Evolutionary conservation across 2,329 filamentous ascomycete genomes (phyloP), one percentile per base, ranked within the genome.

Genomic region (Pezicula radicicola): DNA sequence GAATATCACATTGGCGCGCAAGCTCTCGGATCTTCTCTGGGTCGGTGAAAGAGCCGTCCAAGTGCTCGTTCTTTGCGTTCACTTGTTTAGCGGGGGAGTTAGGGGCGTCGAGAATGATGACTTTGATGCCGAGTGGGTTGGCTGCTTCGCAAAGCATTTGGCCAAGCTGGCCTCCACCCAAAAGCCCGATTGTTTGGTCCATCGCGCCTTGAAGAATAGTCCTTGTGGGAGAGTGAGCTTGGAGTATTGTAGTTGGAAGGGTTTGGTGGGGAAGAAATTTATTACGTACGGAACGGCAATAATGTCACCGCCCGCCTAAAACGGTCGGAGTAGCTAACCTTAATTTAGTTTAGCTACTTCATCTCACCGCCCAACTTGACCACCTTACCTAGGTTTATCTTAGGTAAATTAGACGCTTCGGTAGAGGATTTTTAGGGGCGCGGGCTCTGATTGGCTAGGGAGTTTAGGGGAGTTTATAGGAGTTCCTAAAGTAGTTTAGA

Each of bases 111-210:
- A 92, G 84, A 57, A 92, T 85, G 60, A 91, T 85, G 52, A 92
- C 88, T 71, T 91, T 91, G 68, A 88, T 87, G 74, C 91, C 88
- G 64, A 92, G 81, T 39, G 85, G 81, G 79, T 68, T 67, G 33
- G 92, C 91, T n/a, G 88, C 86, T 74, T 97, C 91, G 58, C 89
- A 87, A 18, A 97, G 82, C 94, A 97, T 97, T 59, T 90, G 89
- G 55, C 93, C 94, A 39, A 99, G 80, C 73, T 92, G 89, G 63
- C 89, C 89, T 48, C 78, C 79, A 33, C 79, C 79, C 51, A 81
- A 72, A 45, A 82, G 74, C 55, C 79, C 79, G 42, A 67, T 52
- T 49, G 52, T 63, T 6, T 59, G 60, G 25, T 66, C 55, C 63
- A 66, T 66, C 18, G 21, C 54, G 50, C 13, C 27, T n/a, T n/a